Base-by-base conservation (phyloP, 2,329 filamentous ascomycete genomes). In the Neopestalotiopsis sp. region DNA sequence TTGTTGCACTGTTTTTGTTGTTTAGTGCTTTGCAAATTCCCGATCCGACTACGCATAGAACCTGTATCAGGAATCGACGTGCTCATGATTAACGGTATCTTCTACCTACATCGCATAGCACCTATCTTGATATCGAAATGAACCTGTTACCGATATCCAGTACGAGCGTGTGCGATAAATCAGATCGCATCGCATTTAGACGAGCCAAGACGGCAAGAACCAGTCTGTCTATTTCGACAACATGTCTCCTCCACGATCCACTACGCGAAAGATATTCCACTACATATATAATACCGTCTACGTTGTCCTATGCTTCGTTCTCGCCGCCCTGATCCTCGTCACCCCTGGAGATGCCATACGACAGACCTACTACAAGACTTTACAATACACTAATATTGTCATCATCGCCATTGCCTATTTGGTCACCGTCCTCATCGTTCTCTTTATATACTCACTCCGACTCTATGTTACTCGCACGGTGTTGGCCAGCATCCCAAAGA, bases 391-490 rank as follows among this genome's bases (percentile, higher is more conserved):
- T 79, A 96, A 97, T 79, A 89, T 97, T 75, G 92, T 96, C 82
- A 91, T 96, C 76, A 89, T 98, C 73, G 88, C 89, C 67, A 90
- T 92, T 69, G 88, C 88, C 75, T 97, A 97, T 78, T 81, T 95
- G 68, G 83, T 94, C 62, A 94, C 94, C 14, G 84, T 92, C 60
- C 71, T 93, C 60, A 82, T 94, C 66, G 88, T 94, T 58, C 80
- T 89, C 59, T 89, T 97, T 74, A 89, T 98, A 75, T 98, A 97
- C 79, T 88, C 91, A 67, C 89, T 90, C 66, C 88, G 96, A n/a
- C 88, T 98, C 24, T 98, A 95, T 81, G 93, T 95, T 66, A 97
- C 94, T 76, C 90, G 93, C 71, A 92, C 88, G 60, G 90, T 93
- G 9, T 86, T 98, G 9, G 89, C 91, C 20, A 91, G 89, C 4